Evolutionary conservation across 306 rosid genomes (phyloP).

Genomic region (Sechiopsis laciniata): DNA sequence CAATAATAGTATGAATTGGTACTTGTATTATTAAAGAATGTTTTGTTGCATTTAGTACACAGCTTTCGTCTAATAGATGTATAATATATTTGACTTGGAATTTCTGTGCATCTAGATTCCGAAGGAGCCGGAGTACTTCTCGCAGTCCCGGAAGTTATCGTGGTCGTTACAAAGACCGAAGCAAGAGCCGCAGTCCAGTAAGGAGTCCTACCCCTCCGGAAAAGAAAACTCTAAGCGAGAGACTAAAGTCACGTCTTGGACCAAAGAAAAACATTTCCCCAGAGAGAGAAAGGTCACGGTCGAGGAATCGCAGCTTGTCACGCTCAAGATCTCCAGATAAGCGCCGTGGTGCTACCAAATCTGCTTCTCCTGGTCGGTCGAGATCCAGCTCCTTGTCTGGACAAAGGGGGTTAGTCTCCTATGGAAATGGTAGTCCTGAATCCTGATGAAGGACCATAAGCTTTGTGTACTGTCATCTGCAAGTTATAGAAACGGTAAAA

Average conservation of each 20-base stretch:
- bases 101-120: slow-evolving; percentile 37
- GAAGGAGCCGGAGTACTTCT: slow-evolving; percentile 57
- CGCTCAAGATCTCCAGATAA: slow-evolving; percentile 59
- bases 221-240: slow-evolving; percentile 63
- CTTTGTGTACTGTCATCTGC: slow-evolving; percentile 16
- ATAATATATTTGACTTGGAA: slow-evolving; percentile 1
- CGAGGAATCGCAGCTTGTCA: slow-evolving; percentile 35
- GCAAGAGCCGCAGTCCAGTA: slow-evolving; percentile 43
- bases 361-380: slow-evolving; percentile 57
- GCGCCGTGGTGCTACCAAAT: slow-evolving; percentile 32
- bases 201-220: slow-evolving; percentile 54
- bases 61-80: background rate
- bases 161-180: slow-evolving; percentile 41
- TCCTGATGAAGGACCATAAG: slow-evolving; percentile 22
- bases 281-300: slow-evolving; percentile 36
- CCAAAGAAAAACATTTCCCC: slow-evolving; percentile 46
- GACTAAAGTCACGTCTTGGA: slow-evolving; percentile 80
- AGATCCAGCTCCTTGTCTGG: slow-evolving; percentile 67
- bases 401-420: slow-evolving; percentile 81
- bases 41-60: background rate
- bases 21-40: background rate
- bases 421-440: slow-evolving; percentile 74
- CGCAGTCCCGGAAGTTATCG: slow-evolving; percentile 61
- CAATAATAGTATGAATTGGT: background rate
- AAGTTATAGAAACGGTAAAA: slow-evolving; percentile 9